phyloP scores from a whole-genome alignment of 257 asterid genomes.

The Nicotiana tomentosiformis region DNA sequence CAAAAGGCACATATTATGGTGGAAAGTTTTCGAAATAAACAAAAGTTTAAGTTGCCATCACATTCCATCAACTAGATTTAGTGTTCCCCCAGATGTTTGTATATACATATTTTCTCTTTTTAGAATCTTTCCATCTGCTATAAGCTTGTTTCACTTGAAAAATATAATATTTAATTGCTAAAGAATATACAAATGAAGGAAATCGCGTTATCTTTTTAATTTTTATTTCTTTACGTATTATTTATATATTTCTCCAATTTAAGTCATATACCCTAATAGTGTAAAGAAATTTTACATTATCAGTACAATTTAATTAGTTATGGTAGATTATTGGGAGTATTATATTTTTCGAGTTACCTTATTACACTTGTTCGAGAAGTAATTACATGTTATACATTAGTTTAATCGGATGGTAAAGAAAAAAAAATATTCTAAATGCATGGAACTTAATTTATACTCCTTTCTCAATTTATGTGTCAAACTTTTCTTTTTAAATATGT shows the following conservation, averaged over 20 bases:
- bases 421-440: too few relatives aligned
- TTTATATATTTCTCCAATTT: too few relatives aligned
- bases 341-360: too few relatives aligned
- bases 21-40: background rate
- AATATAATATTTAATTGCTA: background rate
- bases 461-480: too few relatives aligned
- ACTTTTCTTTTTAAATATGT: too few relatives aligned
- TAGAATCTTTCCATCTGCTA: background rate
- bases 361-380: background rate
- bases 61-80: constrained; percentile 11
- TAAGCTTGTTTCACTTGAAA: background rate
- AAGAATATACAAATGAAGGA: background rate
- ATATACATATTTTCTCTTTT: background rate
- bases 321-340: too few relatives aligned
- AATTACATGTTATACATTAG: background rate
- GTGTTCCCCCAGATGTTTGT: background rate
- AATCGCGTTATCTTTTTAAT: background rate
- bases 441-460: too few relatives aligned
- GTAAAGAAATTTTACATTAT: too few relatives aligned
- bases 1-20: background rate
- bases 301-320: background rate
- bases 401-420: too few relatives aligned
- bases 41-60: constrained; percentile 15
- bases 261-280: too few relatives aligned
- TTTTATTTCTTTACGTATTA: too few relatives aligned